Conservation (phyloP, 768 basidiomycete species). For the Floccularia luteovirens region DNA sequence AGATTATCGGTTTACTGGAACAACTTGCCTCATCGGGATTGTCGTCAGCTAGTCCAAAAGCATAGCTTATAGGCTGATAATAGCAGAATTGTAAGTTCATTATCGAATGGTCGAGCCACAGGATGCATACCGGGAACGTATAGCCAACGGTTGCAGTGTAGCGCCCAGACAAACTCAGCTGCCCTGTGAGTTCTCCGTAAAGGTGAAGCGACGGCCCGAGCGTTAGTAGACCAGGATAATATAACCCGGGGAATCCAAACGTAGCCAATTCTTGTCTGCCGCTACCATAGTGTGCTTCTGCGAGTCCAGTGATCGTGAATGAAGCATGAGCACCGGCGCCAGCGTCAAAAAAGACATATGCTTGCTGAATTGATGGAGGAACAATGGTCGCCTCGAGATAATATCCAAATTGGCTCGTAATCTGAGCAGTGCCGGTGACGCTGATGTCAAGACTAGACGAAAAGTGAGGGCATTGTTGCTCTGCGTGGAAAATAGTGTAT, state of each 20-base stretch:
- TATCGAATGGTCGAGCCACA: neutral
- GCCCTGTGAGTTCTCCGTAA: constrained; percentile 9
- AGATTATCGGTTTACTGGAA: neutral
- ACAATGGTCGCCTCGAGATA: constrained; percentile 15
- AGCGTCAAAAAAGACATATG: constrained; percentile 8
- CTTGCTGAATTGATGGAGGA: constrained; percentile 13
- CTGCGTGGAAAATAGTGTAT: constrained; percentile 14
- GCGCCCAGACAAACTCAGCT: constrained; percentile 9
- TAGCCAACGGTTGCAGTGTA: constrained; percentile 8
- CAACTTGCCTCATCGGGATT: constrained; percentile 7
- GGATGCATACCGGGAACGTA: constrained; percentile 4
- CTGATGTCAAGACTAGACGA: constrained; percentile 11
- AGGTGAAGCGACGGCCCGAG: constrained; percentile 12
- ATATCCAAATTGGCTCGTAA: constrained; percentile 11
- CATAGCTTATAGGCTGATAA: constrained; percentile 4
- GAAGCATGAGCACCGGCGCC: constrained; percentile 7
- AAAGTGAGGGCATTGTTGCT: constrained; percentile 15
- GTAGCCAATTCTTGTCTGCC: constrained; percentile 4
- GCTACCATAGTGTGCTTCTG: constrained; percentile 5
- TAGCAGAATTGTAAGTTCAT: neutral
- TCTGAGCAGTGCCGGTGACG: constrained; percentile 6
- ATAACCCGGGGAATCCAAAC: constrained; percentile 12
- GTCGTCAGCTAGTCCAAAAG: constrained; percentile 7
- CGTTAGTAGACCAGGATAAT: constrained; percentile 13
- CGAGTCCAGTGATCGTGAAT: constrained; percentile 10